These are phyloP conservation scores for Penicillium sclerotiorum DNA, from an alignment of 2,329 filamentous ascomycete genomes.

Conservation along the genomic window DNA sequence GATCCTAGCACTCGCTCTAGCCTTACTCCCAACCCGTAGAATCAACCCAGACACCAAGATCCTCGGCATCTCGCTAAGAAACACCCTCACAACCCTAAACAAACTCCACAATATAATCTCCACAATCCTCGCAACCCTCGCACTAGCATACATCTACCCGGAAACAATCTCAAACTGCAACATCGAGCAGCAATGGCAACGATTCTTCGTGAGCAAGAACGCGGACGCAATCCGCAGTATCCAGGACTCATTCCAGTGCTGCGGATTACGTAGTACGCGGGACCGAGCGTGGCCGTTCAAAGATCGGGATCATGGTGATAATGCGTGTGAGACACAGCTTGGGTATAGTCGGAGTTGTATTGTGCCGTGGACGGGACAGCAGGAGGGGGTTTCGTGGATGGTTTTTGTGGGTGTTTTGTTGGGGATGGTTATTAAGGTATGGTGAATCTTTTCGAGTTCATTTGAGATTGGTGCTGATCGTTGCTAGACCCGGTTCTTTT, in stretches of 20 bases:
- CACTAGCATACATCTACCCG: constrained; percentile 32
- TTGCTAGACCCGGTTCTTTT: not conserved
- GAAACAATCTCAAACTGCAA: constrained; percentile 29
- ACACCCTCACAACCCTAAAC: constrained; percentile 12
- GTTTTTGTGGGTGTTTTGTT: constrained; percentile 30
- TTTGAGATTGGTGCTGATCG: not conserved
- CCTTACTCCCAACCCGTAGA: constrained; percentile 4
- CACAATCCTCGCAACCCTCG: constrained; percentile 32
- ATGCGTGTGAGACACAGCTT: constrained; percentile 34
- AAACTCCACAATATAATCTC: constrained; percentile 29
- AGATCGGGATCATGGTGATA: constrained; percentile 29
- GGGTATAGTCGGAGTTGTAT: constrained; percentile 36
- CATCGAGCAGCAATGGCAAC: constrained; percentile 36
- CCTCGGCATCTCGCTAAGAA: not conserved
- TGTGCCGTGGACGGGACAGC: constrained; percentile 31
- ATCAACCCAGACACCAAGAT: not conserved
- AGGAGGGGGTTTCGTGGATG: constrained; percentile 32
- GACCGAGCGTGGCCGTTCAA: constrained; percentile 45
- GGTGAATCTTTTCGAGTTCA: not conserved
- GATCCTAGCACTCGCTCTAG: constrained; percentile 9
- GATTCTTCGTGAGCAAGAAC: constrained; percentile 34
- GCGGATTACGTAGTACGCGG: constrained; percentile 38
- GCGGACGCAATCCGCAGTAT: constrained; percentile 35
- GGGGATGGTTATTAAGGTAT: constrained; percentile 26
- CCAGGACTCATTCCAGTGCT: constrained; percentile 38